Evolutionary conservation across 768 basidiomycete species (phyloP).

Genomic region (Gautieria morchelliformis): DNA sequence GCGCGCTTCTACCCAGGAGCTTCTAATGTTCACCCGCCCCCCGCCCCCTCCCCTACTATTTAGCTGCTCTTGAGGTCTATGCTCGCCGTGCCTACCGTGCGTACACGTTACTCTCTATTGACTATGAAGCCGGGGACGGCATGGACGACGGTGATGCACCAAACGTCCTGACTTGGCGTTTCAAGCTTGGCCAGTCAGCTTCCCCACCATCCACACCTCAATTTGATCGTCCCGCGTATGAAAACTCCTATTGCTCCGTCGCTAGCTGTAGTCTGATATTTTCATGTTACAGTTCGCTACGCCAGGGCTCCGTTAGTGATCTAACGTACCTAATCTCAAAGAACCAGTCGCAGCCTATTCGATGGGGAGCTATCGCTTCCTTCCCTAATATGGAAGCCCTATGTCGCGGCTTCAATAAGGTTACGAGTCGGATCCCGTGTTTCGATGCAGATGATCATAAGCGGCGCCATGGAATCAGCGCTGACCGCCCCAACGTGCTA

Average conservation of each 20-base stretch:
- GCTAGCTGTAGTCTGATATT: not conserved
- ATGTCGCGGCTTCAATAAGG: constrained; percentile 61
- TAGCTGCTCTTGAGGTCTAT: constrained; percentile 93
- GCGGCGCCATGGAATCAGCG: constrained; percentile 63
- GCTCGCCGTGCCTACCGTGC: constrained; percentile 92
- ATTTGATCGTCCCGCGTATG: constrained; percentile 28
- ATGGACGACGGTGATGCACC: constrained; percentile 77
- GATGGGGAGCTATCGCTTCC: constrained; percentile 86
- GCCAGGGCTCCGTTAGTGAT: constrained; percentile 92
- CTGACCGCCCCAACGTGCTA: constrained; percentile 83
- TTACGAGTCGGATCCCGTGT: constrained; percentile 61
- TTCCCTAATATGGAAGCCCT: constrained; percentile 70
- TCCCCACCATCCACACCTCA: constrained; percentile 78
- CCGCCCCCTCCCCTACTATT: no score
- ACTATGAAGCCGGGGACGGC: constrained; percentile 89
- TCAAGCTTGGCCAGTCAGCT: constrained; percentile 86
- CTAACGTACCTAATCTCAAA: constrained; percentile 85
- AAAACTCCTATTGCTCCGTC: not conserved
- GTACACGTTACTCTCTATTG: constrained; percentile 83
- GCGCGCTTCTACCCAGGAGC: not conserved
- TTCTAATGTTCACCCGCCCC: not conserved
- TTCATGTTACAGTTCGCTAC: constrained; percentile 24
- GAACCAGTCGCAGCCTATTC: constrained; percentile 80
- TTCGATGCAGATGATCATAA: constrained; percentile 65
- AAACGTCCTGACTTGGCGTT: constrained; percentile 82